A percentile compares a stretch with the other conserved stretches of the same genome.
Evolutionary conservation across 108 stramenopile species (phyloP).

Genomic region (Aurantiochytrium sp.): DNA sequence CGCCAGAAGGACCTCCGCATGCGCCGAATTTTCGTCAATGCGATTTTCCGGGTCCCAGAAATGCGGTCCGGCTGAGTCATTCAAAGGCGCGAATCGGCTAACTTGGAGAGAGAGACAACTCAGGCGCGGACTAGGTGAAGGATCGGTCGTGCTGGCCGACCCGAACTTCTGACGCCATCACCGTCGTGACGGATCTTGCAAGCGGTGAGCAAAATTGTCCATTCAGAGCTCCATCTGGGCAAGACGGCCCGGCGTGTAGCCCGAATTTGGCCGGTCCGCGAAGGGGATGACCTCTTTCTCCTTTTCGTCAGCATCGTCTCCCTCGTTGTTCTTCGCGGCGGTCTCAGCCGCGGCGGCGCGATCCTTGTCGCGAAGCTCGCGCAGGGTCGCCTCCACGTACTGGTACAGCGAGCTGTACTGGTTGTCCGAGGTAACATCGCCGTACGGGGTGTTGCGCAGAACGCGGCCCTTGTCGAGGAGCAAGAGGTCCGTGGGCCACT

Average conservation of each 20-base stretch:
- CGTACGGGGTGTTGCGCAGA: background rate
- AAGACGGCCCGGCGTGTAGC: conserved; percentile 4
- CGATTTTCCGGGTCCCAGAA: background rate
- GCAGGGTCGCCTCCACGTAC: background rate
- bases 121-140: no score
- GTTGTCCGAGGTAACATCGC: background rate
- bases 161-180: no score
- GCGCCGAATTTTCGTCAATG: conserved; percentile 28
- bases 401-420: background rate
- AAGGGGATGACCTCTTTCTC: background rate
- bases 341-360: background rate
- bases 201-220: no score
- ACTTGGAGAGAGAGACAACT: no score
- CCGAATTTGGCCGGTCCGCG: background rate
- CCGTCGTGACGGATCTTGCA: no score
- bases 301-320: no score
- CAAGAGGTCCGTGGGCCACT: conserved; percentile 69
- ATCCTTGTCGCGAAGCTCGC: background rate
- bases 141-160: no score
- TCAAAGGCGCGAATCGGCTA: no score
- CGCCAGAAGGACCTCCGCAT: background rate
- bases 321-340: background rate
- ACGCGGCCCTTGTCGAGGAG: background rate
- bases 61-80: no score
- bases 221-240: background rate